A percentile compares a stretch with the other conserved stretches of the same genome.
Conservation (phyloP, 441 rosid species). For the Adansonia rubrostipa region DNA sequence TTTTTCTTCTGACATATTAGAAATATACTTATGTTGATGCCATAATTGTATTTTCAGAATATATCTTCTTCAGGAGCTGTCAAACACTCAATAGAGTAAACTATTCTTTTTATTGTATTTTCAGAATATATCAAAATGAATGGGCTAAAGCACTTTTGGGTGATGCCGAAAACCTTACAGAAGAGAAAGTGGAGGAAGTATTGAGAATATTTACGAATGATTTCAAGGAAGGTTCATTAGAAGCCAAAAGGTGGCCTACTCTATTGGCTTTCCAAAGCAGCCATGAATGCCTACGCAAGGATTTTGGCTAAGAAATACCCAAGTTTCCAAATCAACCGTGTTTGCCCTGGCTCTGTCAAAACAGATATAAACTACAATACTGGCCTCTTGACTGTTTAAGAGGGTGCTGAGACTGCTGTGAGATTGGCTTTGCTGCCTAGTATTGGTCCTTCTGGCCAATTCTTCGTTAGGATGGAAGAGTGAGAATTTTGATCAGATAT, state of each 20-base stretch:
- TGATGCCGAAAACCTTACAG: slow-evolving; percentile 43
- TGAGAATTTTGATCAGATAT: neutral
- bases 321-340: slow-evolving; percentile 32
- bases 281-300: slow-evolving; percentile 47
- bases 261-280: slow-evolving; percentile 42
- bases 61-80: no score
- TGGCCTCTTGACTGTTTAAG: slow-evolving; percentile 30
- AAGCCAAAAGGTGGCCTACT: slow-evolving; percentile 43
- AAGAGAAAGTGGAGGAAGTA: slow-evolving; percentile 42
- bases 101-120: neutral
- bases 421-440: slow-evolving; percentile 38
- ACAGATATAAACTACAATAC: slow-evolving; percentile 41
- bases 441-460: slow-evolving; percentile 42
- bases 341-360: slow-evolving; percentile 46
- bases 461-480: slow-evolving; percentile 28
- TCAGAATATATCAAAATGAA: slow-evolving; percentile 35
- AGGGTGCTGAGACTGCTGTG: slow-evolving; percentile 44
- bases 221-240: slow-evolving; percentile 35
- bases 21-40: neutral
- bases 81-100: neutral
- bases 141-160: slow-evolving; percentile 36
- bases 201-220: slow-evolving; percentile 38
- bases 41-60: neutral
- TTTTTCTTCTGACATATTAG: neutral
- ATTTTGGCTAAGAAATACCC: slow-evolving; percentile 43